Base-by-base conservation (phyloP, 2,329 filamentous ascomycete species). In the Apiospora marii region DNA sequence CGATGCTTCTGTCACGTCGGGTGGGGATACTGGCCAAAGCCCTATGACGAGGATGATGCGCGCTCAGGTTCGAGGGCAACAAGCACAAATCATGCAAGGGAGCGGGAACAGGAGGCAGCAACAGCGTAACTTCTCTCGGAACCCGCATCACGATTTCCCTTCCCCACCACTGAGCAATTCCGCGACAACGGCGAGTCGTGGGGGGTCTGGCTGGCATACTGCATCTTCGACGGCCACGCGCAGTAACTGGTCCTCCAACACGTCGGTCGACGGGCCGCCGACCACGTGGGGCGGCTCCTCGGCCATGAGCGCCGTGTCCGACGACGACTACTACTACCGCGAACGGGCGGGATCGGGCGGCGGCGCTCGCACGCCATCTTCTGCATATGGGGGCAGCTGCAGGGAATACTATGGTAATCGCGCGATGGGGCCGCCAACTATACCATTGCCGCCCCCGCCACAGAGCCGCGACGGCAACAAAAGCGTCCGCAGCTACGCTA, bases 201-300 rank as follows among this genome's bases (percentile, higher is more conserved):
- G 44, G 2, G 48, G 44, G 2, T 68, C 73, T 16, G 74, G 76
- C 10, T 76, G 76, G 76, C 73, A 77, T 43, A 75, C 74, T 16
- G 58, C 34, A 3, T 64, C 58, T 10, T 58, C 77, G 69, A 27
- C 44, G 13, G 73, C 72, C 7, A 61, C 37, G 13, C 75, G 74
- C 1, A 79, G 78, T 70, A 69, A 73, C 2, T 73, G 73, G 12
- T 80, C 79, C 4, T 76, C 69, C 44, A 64, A 61, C 16, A 7
- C 58, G 8, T 64, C 58, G 34, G 53, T 46, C 16, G 58, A 48
- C 48, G 53, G 67, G 10, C 74, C 75, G 61, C 73, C 74, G 30
- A 79, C 78, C 8, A 79, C 75, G 73, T 79, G 77, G 77, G 78
- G 78, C 6, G 78, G 79, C 13, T 79, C 77, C 6, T 79, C 77